These are phyloP conservation scores for Nicotiana paniculata DNA, from an alignment of 257 asterid species.

Conservation along the genomic window DNA sequence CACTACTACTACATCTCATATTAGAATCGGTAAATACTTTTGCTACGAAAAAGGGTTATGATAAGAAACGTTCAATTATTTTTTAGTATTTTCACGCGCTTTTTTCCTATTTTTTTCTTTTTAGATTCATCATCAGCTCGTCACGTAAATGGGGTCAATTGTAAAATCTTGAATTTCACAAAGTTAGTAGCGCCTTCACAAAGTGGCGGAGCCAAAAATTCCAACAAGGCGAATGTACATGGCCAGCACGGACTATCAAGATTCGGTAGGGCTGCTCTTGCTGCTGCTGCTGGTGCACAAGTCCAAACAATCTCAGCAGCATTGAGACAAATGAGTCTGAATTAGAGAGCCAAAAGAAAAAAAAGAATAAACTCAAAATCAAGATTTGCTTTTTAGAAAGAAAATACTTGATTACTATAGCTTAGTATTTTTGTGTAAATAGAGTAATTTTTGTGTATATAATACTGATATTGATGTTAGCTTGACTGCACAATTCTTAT, in stretches of 20 bases:
- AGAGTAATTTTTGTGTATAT: background rate
- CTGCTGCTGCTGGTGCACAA: background rate
- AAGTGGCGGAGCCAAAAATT: background rate
- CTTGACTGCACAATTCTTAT: background rate
- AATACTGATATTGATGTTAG: background rate
- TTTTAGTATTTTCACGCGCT: background rate
- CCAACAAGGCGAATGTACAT: background rate
- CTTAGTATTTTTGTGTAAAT: background rate
- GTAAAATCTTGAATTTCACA: background rate
- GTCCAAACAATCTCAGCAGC: slow-evolving; percentile 5
- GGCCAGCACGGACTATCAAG: background rate
- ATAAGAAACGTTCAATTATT: background rate
- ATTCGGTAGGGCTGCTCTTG: slow-evolving; percentile 9
- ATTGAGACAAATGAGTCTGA: background rate
- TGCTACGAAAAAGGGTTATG: background rate
- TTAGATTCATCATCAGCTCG: background rate
- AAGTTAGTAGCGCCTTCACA: background rate
- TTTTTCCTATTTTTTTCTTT: background rate
- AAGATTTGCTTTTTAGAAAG: background rate
- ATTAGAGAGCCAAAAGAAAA: background rate
- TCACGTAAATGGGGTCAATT: background rate
- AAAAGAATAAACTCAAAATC: background rate
- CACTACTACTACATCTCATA: background rate
- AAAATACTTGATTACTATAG: background rate
- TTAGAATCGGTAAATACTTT: background rate